Conservation (phyloP, 352 stramenopile genomes). For the Pythium guiyangense region DNA sequence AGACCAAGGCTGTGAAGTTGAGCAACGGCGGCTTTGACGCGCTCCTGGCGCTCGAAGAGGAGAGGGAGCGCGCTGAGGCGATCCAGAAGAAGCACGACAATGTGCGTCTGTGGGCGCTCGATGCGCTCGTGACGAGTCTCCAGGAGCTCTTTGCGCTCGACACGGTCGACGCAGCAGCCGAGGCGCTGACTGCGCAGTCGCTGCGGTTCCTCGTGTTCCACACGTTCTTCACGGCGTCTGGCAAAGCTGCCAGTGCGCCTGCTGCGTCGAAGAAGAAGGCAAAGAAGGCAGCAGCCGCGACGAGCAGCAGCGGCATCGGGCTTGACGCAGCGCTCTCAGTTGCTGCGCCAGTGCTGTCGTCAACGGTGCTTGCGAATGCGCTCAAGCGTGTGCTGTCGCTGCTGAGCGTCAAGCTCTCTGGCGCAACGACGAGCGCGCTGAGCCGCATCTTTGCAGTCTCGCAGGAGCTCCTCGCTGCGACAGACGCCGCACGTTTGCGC, state of each 20-base stretch:
- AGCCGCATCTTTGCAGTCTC: constrained; percentile 39
- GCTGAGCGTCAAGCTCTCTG: constrained; percentile 49
- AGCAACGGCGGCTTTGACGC: constrained; percentile 54
- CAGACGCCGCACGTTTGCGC: constrained; percentile 22
- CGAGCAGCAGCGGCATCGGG: constrained; percentile 24
- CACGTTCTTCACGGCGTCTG: constrained; percentile 48
- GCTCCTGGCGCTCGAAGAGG: constrained; percentile 72
- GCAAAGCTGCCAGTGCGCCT: constrained; percentile 7
- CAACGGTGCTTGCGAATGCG: constrained; percentile 31
- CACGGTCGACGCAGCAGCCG: constrained; percentile 8
- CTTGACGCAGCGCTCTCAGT: constrained; percentile 13
- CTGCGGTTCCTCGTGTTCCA: constrained; percentile 69
- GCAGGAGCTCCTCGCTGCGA: constrained; percentile 29
- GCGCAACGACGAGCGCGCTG: constrained; percentile 35
- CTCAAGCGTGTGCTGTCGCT: constrained; percentile 70
- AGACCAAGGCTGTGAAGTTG: constrained; percentile 27
- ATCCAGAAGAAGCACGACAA: constrained; percentile 50
- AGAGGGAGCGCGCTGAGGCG: constrained; percentile 62
- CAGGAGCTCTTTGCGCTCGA: constrained; percentile 30
- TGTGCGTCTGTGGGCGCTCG: constrained; percentile 70
- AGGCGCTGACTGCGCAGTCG: constrained; percentile 30
- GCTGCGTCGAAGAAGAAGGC: constrained; percentile 41
- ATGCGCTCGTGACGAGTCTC: constrained; percentile 49
- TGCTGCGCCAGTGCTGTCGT: constrained; percentile 40
- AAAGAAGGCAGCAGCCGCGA: constrained; percentile 43